Conservation (phyloP, 495 filamentous ascomycete genomes). For the Aspergillus ostianus region DNA sequence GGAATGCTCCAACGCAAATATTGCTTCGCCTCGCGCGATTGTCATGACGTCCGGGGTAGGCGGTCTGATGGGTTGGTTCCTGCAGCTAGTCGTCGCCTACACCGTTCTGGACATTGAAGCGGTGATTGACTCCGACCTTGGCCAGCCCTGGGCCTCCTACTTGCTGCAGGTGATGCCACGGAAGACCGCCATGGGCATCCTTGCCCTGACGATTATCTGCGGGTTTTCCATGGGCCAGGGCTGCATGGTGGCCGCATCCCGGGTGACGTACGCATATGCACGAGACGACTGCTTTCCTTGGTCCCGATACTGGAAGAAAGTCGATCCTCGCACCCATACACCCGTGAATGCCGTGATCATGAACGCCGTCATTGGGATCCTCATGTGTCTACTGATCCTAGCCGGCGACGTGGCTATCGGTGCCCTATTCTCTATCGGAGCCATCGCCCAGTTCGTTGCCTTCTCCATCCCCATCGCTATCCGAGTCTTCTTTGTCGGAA, state of each 20-base stretch:
- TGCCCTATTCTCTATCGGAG: constrained; percentile 75
- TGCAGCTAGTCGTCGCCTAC: constrained; percentile 79
- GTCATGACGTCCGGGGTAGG: constrained; percentile 67
- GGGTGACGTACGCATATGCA: constrained; percentile 79
- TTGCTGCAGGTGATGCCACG: constrained; percentile 67
- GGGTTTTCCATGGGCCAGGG: constrained; percentile 82
- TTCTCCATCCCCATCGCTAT: constrained; percentile 77
- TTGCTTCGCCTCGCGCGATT: constrained; percentile 76
- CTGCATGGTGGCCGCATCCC: constrained; percentile 76
- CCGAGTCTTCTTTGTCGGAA: constrained; percentile 69
- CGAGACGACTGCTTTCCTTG: constrained; percentile 73
- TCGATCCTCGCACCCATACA: constrained; percentile 64
- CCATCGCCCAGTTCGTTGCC: constrained; percentile 70
- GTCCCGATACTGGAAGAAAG: constrained; percentile 63
- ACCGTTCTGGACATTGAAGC: constrained; percentile 66
- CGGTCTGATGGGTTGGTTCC: constrained; percentile 69
- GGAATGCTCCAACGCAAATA: constrained; percentile 74
- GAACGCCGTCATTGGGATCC: constrained; percentile 62
- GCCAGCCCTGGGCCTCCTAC: constrained; percentile 77
- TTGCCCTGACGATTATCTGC: constrained; percentile 70
- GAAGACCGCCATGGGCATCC: constrained; percentile 63
- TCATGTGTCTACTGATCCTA: constrained; percentile 67
- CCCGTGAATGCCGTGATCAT: constrained; percentile 80
- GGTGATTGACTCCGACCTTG: constrained; percentile 61
- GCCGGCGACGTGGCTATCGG: constrained; percentile 65